These are phyloP conservation scores for Fraxinus platypoda DNA, from an alignment of 305 asterid genomes.

Conservation along the genomic window DNA sequence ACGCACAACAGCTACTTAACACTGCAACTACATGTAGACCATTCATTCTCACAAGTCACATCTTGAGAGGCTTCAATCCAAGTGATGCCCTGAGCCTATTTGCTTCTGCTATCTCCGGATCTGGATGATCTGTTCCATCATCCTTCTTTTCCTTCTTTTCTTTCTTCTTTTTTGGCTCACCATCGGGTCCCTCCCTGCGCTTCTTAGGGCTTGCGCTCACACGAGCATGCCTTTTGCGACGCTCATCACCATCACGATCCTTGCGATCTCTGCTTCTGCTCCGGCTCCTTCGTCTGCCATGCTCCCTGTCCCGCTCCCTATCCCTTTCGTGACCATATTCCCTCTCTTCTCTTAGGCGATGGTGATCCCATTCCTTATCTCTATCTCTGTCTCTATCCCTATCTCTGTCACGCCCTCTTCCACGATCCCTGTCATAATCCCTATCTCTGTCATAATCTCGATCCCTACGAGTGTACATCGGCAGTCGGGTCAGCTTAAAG, in stretches of 20 bases:
- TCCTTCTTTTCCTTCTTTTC: constrained; percentile 75
- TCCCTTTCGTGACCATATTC: constrained; percentile 59
- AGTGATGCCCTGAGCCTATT: constrained; percentile 83
- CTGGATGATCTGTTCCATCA: constrained; percentile 97
- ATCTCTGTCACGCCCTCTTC: constrained; percentile 59
- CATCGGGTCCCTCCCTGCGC: constrained; percentile 45
- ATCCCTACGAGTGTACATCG: constrained; percentile 37
- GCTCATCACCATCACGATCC: constrained; percentile 70
- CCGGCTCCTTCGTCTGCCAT: constrained; percentile 64
- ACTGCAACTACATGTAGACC: background rate
- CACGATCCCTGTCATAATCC: constrained; percentile 42
- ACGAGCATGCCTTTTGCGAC: constrained; percentile 56
- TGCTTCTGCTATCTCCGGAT: constrained; percentile 94
- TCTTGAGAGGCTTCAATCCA: constrained; percentile 76
- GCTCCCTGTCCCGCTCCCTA: constrained; percentile 56
- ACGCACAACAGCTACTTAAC: background rate
- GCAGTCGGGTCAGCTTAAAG: background rate
- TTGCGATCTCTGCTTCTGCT: constrained; percentile 81
- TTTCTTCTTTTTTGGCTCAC: constrained; percentile 71
- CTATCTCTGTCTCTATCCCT: constrained; percentile 41
- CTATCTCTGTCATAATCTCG: constrained; percentile 51
- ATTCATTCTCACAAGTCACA: constrained; percentile 17
- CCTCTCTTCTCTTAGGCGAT: constrained; percentile 62
- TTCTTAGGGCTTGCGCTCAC: constrained; percentile 68
- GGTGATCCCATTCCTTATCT: constrained; percentile 50